A percentile compares a stretch with the other conserved stretches of the same genome.
phyloP scores from a whole-genome alignment of 257 asterid genomes.

The Solanum tarijense region DNA sequence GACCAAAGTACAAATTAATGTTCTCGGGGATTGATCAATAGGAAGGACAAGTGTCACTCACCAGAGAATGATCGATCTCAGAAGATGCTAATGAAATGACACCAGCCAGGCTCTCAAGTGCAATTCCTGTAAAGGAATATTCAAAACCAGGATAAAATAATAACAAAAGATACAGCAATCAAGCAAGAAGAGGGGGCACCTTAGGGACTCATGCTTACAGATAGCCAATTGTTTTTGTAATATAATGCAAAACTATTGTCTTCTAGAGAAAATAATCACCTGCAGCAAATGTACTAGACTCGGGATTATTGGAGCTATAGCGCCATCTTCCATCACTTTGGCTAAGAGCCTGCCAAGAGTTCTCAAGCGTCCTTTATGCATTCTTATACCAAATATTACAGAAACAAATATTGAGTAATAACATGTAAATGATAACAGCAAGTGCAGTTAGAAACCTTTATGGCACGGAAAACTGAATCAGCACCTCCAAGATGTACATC shows the following conservation, averaged over 20 bases:
- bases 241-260: background rate
- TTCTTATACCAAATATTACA: background rate
- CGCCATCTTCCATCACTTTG: slow-evolving; percentile 99
- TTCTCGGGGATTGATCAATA: background rate
- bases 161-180: background rate
- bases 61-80: slow-evolving; percentile 69
- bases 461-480: slow-evolving; percentile 53
- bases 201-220: background rate
- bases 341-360: slow-evolving; percentile 67
- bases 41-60: slow-evolving; percentile 13
- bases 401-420: background rate
- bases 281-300: slow-evolving; percentile 83
- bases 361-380: background rate
- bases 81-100: slow-evolving; percentile 69
- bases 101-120: slow-evolving; percentile 86
- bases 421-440: background rate
- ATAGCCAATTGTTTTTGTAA: background rate
- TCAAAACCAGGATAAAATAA: background rate
- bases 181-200: background rate
- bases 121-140: slow-evolving; percentile 49
- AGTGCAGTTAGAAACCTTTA: slow-evolving; percentile 43
- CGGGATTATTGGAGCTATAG: slow-evolving; percentile 68
- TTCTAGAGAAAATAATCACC: slow-evolving; percentile 31
- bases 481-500: slow-evolving; percentile 65
- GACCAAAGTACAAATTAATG: background rate